Evolutionary conservation across 2,329 filamentous ascomycete species (phyloP), one percentile per base, ranked within the genome.

Genomic region (Xylogone sp.): DNA sequence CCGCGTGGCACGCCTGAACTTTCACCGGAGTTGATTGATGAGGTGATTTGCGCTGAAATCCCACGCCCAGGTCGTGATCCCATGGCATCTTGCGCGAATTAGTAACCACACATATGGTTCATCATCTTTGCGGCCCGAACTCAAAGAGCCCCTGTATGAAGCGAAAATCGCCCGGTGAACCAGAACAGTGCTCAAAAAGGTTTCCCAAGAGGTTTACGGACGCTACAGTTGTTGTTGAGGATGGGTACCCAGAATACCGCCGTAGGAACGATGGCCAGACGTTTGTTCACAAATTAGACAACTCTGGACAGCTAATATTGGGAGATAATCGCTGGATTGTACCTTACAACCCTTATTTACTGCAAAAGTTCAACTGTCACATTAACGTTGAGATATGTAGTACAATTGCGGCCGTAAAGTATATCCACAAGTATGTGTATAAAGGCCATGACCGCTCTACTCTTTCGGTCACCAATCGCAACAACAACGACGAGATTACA

Each of bases 401-500:
- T 2, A 43, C 31, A 4, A 27, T 56, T 10, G 5, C 49, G 19
- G 49, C 49, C 1, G 29, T 56, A 5, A 56, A 56, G 42, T 56
- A 56, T 49, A 54, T 56, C 2, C 21, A 54, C 24, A 56, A 56
- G 43, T 56, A 56, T 42, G 42, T 56, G 2, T 56, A 56, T 45
- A 56, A 56, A 43, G 31, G 49, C 6, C 18, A 27, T 21, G 47
- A 57, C 24, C 21, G 42, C n/a, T 50, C 46, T 44, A n/a, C 46
- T 2, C 18, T 50, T 8, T 22, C 18, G n/a, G 42, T 52, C 12
- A 22, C 21, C 24, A 18, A 8, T 12, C 10, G n/a, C n/a, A n/a
- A n/a, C n/a, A n/a, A n/a, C n/a, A n/a, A 53, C 6, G 46, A 54
- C 31, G 42, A 56, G 43, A 50, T 56, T 20, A 21, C 21, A 7